phyloP scores from a whole-genome alignment of 352 stramenopile genomes.

The Aphanomyces euteiches region DNA sequence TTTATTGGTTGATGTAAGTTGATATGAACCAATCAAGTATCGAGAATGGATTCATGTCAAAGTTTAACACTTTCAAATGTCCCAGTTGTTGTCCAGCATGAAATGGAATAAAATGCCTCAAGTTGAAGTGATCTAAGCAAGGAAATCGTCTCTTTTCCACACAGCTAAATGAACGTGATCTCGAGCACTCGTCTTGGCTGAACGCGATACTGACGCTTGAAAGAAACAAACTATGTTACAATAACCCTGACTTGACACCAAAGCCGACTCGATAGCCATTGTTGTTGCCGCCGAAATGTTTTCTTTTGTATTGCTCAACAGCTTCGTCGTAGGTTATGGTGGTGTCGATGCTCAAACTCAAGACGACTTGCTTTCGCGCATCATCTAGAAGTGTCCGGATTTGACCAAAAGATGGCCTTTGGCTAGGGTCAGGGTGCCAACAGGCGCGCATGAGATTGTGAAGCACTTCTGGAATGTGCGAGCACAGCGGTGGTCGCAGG shows the following conservation, averaged over 20 bases:
- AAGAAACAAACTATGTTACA: constrained; percentile 4
- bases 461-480: constrained; percentile 65
- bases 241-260: constrained; percentile 22
- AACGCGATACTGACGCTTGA: neutral
- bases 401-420: constrained; percentile 54
- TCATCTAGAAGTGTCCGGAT: constrained; percentile 62
- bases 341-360: constrained; percentile 53
- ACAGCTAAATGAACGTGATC: neutral
- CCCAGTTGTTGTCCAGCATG: too few species aligned
- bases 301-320: constrained; percentile 18
- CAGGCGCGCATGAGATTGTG: constrained; percentile 62
- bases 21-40: too few species aligned
- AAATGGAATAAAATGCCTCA: too few species aligned
- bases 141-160: too few species aligned
- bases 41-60: too few species aligned
- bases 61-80: too few species aligned
- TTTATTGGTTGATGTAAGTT: too few species aligned
- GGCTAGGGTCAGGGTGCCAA: constrained; percentile 52
- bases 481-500: constrained; percentile 53
- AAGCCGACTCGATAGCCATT: constrained; percentile 22
- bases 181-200: neutral
- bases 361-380: constrained; percentile 50
- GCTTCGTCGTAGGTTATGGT: constrained; percentile 41
- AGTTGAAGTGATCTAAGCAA: too few species aligned
- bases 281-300: neutral